Conservation (phyloP, 2,329 filamentous ascomycete species). For the Neopestalotiopsis clavispora region DNA sequence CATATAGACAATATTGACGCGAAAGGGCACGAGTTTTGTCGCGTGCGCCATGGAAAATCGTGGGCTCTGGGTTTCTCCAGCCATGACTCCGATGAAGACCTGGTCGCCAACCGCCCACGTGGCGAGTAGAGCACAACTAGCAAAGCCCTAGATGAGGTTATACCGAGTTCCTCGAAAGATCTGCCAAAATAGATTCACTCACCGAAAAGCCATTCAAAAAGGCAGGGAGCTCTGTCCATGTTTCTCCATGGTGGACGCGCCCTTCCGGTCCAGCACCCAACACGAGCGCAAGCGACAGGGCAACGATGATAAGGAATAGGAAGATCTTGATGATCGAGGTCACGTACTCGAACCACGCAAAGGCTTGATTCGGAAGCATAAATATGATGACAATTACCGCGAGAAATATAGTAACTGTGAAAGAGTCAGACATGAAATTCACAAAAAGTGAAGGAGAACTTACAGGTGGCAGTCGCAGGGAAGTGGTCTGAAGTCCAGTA, state of each 20-base stretch:
- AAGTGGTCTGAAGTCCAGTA: background rate
- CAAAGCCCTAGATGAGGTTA: background rate
- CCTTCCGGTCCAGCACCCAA: slow-evolving; percentile 43
- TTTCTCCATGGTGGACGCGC: slow-evolving; percentile 35
- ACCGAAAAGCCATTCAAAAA: slow-evolving; percentile 40
- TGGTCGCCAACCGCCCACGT: slow-evolving; percentile 31
- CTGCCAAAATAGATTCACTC: background rate
- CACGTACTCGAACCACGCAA: slow-evolving; percentile 42
- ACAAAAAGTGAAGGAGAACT: background rate
- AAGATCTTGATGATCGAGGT: slow-evolving; percentile 42
- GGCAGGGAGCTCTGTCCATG: slow-evolving; percentile 35
- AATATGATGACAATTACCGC: slow-evolving; percentile 24
- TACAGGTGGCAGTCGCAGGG: background rate
- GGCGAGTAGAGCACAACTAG: slow-evolving; percentile 23
- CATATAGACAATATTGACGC: slow-evolving; percentile 37
- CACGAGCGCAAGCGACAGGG: slow-evolving; percentile 41
- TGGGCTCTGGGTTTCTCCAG: slow-evolving; percentile 40
- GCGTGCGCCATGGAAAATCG: slow-evolving; percentile 40
- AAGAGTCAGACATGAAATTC: background rate
- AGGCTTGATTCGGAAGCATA: slow-evolving; percentile 26
- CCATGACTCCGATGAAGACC: slow-evolving; percentile 39
- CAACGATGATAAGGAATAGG: slow-evolving; percentile 40
- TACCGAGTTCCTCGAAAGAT: too few species aligned
- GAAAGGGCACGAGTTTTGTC: slow-evolving; percentile 35
- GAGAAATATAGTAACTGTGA: slow-evolving; percentile 25